A percentile compares a stretch with the other conserved stretches of the same genome.
Evolutionary conservation across 768 basidiomycete genomes (phyloP).

Genomic region (Cytidiella melzeri): DNA sequence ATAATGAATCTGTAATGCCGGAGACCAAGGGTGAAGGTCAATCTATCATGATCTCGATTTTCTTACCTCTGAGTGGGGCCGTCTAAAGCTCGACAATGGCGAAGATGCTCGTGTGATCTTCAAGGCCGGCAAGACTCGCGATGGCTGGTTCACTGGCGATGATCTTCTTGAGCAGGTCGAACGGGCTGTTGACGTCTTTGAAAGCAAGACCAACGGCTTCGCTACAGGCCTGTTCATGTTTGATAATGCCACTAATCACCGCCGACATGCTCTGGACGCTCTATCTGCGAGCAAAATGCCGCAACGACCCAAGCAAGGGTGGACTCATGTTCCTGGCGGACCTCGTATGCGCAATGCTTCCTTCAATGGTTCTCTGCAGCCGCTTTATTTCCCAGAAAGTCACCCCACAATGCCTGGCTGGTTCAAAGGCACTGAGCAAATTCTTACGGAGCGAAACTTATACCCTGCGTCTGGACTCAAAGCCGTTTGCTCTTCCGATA

Average conservation of each 20-base stretch:
- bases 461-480: slow-evolving; percentile 2
- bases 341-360: no score
- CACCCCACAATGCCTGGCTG: slow-evolving; percentile 6
- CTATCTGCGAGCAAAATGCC: no score
- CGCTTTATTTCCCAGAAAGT: no score
- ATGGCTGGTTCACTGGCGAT: slow-evolving; percentile 27
- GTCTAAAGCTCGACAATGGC: no score
- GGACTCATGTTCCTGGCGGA: no score
- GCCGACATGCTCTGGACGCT: no score
- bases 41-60: no score
- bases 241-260: no score
- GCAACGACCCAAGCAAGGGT: no score
- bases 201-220: slow-evolving; percentile 21
- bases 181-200: slow-evolving; percentile 28
- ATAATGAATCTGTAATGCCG: slow-evolving; percentile 7
- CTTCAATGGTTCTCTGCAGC: no score
- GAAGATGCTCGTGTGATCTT: slow-evolving; percentile 21
- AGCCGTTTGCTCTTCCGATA: slow-evolving; percentile 27
- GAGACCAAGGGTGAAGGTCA: background rate
- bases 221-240: slow-evolving; percentile 19
- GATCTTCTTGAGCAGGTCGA: slow-evolving; percentile 23
- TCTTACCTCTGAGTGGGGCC: no score
- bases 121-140: slow-evolving; percentile 25
- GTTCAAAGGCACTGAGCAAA: no score
- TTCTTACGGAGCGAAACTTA: slow-evolving; percentile 8